These are phyloP conservation scores for Petunia axillaris DNA, from an alignment of 257 asterid species.

Conservation along the genomic window DNA sequence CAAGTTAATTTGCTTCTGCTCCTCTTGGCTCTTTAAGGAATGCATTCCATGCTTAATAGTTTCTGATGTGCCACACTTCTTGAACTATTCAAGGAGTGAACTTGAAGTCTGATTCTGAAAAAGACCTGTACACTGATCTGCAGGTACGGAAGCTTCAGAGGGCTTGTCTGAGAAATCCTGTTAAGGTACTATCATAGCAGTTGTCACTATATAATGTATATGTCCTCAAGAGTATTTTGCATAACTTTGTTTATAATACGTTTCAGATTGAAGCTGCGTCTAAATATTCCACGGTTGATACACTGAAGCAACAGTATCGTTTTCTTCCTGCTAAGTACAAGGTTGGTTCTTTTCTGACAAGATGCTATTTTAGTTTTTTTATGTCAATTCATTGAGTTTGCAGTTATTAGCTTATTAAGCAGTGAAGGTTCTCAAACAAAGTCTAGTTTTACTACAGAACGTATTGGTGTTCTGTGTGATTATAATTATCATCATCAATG, in stretches of 20 bases:
- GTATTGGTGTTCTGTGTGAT: not conserved
- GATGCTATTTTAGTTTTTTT: not conserved
- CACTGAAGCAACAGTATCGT: constrained; percentile 76
- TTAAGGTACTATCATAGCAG: constrained; percentile 55
- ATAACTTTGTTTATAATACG: constrained; percentile 19
- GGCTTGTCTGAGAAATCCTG: constrained; percentile 90
- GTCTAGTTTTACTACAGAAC: not conserved
- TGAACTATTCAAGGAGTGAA: not conserved
- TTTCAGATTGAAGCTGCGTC: constrained; percentile 84
- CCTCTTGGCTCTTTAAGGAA: not conserved
- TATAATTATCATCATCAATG: not conserved
- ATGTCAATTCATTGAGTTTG: not conserved
- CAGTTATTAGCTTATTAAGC: not conserved
- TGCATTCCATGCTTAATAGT: not conserved
- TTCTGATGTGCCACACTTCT: not conserved
- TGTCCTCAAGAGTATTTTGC: not conserved
- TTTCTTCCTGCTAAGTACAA: constrained; percentile 86
- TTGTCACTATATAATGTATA: constrained; percentile 13
- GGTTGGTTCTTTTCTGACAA: constrained; percentile 45
- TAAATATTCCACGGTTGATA: constrained; percentile 92
- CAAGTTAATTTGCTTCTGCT: not conserved
- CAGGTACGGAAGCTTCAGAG: constrained; percentile 95
- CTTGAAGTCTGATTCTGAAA: not conserved
- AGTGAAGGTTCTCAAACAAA: not conserved
- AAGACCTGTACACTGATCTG: constrained; percentile 1